A percentile compares a stretch with the other conserved stretches of the same genome.
These are phyloP conservation scores for Echites panduratus DNA, from an alignment of 257 asterid genomes.

Conservation along the genomic window DNA sequence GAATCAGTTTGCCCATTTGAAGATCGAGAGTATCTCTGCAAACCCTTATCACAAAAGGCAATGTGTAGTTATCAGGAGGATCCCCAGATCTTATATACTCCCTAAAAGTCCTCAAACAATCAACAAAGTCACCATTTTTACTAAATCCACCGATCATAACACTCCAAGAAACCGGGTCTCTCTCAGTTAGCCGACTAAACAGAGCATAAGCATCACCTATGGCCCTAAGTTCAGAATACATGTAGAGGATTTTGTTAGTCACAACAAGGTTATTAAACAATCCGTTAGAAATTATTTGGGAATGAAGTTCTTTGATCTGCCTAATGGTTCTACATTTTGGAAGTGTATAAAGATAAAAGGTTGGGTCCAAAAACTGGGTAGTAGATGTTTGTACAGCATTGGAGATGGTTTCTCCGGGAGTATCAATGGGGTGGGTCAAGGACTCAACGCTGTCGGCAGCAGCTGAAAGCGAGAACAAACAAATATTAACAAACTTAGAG, in stretches of 20 bases:
- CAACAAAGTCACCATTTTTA: slow-evolving; percentile 31
- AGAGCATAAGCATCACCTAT: slow-evolving; percentile 31
- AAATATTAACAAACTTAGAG: slow-evolving; percentile 14
- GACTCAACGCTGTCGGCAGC: slow-evolving; percentile 13
- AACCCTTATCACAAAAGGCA: slow-evolving; percentile 46
- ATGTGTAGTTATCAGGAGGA: slow-evolving; percentile 38
- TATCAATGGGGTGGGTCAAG: slow-evolving; percentile 12
- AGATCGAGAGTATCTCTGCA: slow-evolving; percentile 35
- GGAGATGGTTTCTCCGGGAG: slow-evolving; percentile 11
- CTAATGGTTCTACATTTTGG: slow-evolving; percentile 19
- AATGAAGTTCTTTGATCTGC: slow-evolving; percentile 32
- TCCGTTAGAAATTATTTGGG: slow-evolving; percentile 31
- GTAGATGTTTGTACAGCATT: slow-evolving; percentile 10
- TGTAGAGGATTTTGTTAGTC: slow-evolving; percentile 36
- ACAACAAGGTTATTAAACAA: slow-evolving; percentile 22
- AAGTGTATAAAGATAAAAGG: slow-evolving; percentile 20
- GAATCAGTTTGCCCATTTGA: slow-evolving; percentile 44
- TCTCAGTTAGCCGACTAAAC: slow-evolving; percentile 30
- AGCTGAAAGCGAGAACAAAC: slow-evolving; percentile 20
- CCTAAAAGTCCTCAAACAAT: slow-evolving; percentile 38
- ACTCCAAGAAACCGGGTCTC: slow-evolving; percentile 51
- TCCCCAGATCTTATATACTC: slow-evolving; percentile 43
- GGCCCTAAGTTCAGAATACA: slow-evolving; percentile 27
- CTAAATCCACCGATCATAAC: slow-evolving; percentile 54
- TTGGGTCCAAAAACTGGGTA: slow-evolving; percentile 22